A percentile compares a stretch with the other conserved stretches of the same genome.
Conservation (phyloP, 1,139 yeast genomes). For the Kurtzmaniella quercitrusa region DNA sequence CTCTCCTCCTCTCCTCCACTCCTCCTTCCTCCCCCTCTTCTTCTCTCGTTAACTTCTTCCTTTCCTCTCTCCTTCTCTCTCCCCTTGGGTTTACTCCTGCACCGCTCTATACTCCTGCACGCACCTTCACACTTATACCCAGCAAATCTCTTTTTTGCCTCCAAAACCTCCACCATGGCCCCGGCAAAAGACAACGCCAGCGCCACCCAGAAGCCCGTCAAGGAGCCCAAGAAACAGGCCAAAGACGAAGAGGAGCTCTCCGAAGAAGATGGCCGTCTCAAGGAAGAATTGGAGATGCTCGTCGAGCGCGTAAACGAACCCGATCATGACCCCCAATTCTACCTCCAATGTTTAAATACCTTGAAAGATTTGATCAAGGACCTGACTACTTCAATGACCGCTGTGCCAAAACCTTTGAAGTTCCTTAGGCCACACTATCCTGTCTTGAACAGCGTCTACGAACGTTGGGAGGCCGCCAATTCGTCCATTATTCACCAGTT, state of each 20-base stretch:
- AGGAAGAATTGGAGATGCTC: constrained; percentile 79
- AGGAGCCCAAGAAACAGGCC: constrained; percentile 21
- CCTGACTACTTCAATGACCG: constrained; percentile 97
- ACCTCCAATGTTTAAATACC: constrained; percentile 56
- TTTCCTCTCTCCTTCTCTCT: not conserved
- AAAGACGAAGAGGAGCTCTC: constrained; percentile 70
- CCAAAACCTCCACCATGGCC: constrained; percentile 3
- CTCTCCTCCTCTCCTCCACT: too few relatives aligned
- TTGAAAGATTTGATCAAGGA: constrained; percentile 80
- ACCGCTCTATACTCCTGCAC: not conserved
- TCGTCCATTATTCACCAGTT: constrained; percentile 22
- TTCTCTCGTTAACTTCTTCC: not conserved
- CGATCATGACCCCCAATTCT: constrained; percentile 41
- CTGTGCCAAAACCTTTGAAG: constrained; percentile 97
- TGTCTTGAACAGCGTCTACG: constrained; percentile 58
- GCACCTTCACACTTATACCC: not conserved
- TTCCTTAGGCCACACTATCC: constrained; percentile 88
- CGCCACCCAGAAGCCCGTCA: not conserved
- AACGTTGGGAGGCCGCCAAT: constrained; percentile 53
- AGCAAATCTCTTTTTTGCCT: constrained; percentile 2
- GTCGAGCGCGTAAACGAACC: constrained; percentile 67
- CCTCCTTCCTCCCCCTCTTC: too few relatives aligned
- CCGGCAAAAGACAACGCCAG: constrained; percentile 4
- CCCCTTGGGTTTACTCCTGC: not conserved
- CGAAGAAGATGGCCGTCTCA: constrained; percentile 89